phyloP scores from a whole-genome alignment of 2,329 filamentous ascomycete species.

The Paracoccidioides brasiliensis region DNA sequence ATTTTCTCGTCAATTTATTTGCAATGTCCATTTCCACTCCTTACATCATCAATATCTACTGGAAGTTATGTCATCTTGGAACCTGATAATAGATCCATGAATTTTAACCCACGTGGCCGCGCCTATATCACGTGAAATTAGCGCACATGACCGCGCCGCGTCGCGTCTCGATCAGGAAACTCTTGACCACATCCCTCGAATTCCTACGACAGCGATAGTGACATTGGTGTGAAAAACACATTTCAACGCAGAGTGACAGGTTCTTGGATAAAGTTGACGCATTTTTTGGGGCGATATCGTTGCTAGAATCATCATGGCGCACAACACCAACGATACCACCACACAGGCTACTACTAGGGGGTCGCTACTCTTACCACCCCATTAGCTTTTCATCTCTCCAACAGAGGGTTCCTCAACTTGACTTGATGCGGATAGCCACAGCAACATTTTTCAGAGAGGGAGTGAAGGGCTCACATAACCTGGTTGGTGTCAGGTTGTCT shows the following conservation, averaged over 20 bases:
- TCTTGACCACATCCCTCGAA: neutral
- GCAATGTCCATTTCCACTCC: neutral
- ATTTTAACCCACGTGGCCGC: neutral
- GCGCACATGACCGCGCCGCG: conserved; percentile 4
- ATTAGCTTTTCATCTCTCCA: neutral
- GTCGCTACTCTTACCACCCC: neutral
- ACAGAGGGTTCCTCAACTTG: neutral
- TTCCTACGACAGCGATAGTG: neutral
- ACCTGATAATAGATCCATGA: no score
- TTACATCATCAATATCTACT: neutral
- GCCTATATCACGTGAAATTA: neutral
- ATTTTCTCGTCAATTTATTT: neutral
- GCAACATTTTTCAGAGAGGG: neutral
- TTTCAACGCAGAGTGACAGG: neutral
- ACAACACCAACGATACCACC: neutral
- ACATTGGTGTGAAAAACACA: neutral
- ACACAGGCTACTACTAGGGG: neutral
- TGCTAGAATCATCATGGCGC: neutral
- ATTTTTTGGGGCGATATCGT: neutral
- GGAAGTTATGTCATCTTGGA: no score
- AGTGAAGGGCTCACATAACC: neutral
- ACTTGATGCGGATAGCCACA: neutral
- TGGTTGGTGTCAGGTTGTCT: neutral
- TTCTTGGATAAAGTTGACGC: neutral
- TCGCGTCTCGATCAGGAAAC: conserved; percentile 1